Conservation (phyloP, 768 basidiomycete genomes). For the Podaxis sp. region DNA sequence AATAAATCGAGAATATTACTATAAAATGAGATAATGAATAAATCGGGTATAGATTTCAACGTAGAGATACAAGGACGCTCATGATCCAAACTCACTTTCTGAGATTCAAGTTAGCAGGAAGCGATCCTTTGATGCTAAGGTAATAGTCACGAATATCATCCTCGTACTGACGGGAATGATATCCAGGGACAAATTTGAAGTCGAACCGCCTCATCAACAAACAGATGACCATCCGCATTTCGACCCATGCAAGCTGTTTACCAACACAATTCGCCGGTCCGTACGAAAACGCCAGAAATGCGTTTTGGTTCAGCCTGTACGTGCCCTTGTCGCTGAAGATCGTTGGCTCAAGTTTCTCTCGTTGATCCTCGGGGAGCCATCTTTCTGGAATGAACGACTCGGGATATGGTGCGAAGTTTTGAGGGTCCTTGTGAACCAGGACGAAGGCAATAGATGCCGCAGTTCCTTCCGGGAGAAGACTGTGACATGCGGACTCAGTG, state of each 20-base stretch:
- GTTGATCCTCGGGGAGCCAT: constrained; percentile 27
- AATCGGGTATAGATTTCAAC: not conserved
- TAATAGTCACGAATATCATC: constrained; percentile 34
- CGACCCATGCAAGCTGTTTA: constrained; percentile 32
- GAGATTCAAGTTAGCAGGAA: constrained; percentile 31
- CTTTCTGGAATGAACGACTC: constrained; percentile 38
- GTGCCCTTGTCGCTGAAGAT: constrained; percentile 26
- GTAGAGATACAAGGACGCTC: not conserved
- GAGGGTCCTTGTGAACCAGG: constrained; percentile 34
- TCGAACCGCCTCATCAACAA: constrained; percentile 36
- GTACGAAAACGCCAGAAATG: constrained; percentile 33
- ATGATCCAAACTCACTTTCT: constrained; percentile 20
- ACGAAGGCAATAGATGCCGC: constrained; percentile 34
- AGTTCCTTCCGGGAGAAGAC: constrained; percentile 40
- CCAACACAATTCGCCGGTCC: constrained; percentile 54
- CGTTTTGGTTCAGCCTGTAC: constrained; percentile 24
- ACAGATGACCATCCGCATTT: constrained; percentile 36
- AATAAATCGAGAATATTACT: not conserved
- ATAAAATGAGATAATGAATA: not conserved
- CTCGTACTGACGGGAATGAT: constrained; percentile 29
- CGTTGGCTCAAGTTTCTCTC: constrained; percentile 28
- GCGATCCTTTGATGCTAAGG: constrained; percentile 28
- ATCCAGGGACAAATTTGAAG: constrained; percentile 32
- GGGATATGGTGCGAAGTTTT: constrained; percentile 37
- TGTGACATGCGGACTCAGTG: constrained; percentile 14